Base-by-base conservation (phyloP, 768 basidiomycete species). In the Collybia sordida region DNA sequence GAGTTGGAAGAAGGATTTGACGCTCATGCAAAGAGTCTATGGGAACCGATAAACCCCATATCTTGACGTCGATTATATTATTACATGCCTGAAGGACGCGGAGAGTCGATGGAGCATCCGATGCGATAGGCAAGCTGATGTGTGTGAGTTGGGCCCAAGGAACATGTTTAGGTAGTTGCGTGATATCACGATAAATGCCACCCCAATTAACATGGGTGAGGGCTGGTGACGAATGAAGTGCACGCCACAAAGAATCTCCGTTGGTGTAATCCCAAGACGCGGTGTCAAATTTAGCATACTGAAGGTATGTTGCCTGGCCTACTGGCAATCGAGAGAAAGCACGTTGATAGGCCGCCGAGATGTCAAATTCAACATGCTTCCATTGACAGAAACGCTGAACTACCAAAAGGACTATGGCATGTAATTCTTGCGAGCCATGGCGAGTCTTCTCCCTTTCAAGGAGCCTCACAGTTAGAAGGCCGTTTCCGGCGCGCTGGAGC, bases 401-500 rank as follows among this genome's bases (percentile, higher is more conserved):
- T 4, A 47, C 4, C 17, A 39, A 11, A 15, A 38, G 39, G 17
- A 47, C 2, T 25, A 47, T 47, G 17, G 23, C 17, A n/a, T 47
- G 8, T 2, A 38, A 39, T 12, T 22, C 47, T 31, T 47, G 15
- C 3, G 25, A 27, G 7, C 27, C 47, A 17, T 15, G 3, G 19
- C 3, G 7, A 14, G 47, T 35, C 8, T 7, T 11, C 1, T 3
- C 9, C 6, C 23, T 38, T 19, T 47, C 36, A 12, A 31, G 21
- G 14, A 47, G 25, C 19, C n/a, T 21, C 5, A 47, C 7, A 27
- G 37, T 21, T 3, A 62, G 50, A 0, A 58, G 55, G 24, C 43
- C 43, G 0, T 35, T 42, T 3, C 49, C 44, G 4, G 59, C 54
- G 22, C 57, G 56, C 22, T 42, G 45, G 0, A 62, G 49, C 61